Evolutionary conservation across 257 asterid genomes (phyloP).

Genomic region (Ocimum tenuiflorum): DNA sequence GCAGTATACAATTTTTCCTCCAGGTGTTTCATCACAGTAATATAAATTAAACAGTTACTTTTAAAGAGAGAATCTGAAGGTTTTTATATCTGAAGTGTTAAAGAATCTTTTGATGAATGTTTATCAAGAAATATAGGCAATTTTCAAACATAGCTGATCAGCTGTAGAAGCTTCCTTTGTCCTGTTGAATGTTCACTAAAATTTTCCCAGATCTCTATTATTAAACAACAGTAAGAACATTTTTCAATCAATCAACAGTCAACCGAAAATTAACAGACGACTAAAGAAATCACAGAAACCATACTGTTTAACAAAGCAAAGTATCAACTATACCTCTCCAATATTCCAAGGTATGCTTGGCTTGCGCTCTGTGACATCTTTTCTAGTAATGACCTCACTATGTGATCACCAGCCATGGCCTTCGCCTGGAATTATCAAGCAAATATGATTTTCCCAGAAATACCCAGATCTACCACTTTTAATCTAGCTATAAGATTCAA

Average conservation of each 20-base stretch:
- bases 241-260: constrained; percentile 3
- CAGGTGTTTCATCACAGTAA: background rate
- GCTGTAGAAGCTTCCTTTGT: constrained; percentile 7
- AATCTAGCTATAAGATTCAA: background rate
- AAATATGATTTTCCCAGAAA: constrained; percentile 19
- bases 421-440: constrained; percentile 54
- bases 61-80: background rate
- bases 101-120: background rate
- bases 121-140: constrained; percentile 2
- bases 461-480: background rate
- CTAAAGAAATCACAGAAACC: background rate
- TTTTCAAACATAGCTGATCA: background rate
- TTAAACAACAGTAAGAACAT: constrained; percentile 1
- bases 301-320: constrained; percentile 5
- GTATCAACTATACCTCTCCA: constrained; percentile 69
- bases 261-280: constrained; percentile 8
- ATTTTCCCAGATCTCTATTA: constrained; percentile 13
- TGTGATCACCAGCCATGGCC: constrained; percentile 98
- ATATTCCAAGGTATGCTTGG: constrained; percentile 84
- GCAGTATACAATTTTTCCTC: background rate
- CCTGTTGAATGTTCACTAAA: background rate
- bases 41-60: background rate
- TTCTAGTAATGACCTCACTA: constrained; percentile 86
- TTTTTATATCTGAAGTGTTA: background rate
- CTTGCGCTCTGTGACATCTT: constrained; percentile 86